Evolutionary conservation across 75 land plant species (phyloP), one percentile per base, ranked within the genome.

Genomic region (Picea sitchensis): DNA sequence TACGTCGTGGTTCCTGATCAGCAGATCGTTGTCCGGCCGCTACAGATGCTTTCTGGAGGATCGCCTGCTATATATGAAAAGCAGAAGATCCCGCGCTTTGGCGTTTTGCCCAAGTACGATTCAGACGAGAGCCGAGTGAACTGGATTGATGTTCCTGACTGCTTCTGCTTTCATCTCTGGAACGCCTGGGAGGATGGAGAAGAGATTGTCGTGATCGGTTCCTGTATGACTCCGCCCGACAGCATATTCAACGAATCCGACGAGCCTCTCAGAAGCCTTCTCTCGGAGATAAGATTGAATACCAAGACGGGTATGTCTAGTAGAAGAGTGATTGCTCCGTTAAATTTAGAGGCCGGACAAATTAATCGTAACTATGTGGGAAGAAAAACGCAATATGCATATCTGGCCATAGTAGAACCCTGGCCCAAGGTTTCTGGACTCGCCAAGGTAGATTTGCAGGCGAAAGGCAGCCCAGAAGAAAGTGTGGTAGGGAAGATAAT

Each of bases 391-490:
- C 84, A 78, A 51, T 91, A 59, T 80, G 87, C 90, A 5, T 95
- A 95, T 80, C 83, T 95, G 17, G 96, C 98, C 32, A 86, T 95
- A 32, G 94, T 92, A 1, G 96, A 93, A 83, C 98, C 96, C 3
- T 95, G 98, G 98, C 98, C 98, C 5, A 93, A 90, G 78, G 93
- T 95, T 0, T 95, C 96, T 0, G 98, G 98, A 3, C 88, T 95
- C 47, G 98, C 98, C 18, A 95, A 95, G 80, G 96, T 95, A 38
- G 94, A 95, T 82, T 85, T 95, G 44, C 61, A 15, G 59, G 6
- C 18, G 9, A 18, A 60, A 61, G 23, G 81, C 36, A 14, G 87
- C 0, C 56, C 56, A 8, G 12, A 9, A 51, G 51, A 47, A 47
- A 47, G 9, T 6, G 83, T 91, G 14, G 91, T 88, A 7, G 76